phyloP scores from a whole-genome alignment of 257 asterid genomes.

The Nicotiana attenuata region DNA sequence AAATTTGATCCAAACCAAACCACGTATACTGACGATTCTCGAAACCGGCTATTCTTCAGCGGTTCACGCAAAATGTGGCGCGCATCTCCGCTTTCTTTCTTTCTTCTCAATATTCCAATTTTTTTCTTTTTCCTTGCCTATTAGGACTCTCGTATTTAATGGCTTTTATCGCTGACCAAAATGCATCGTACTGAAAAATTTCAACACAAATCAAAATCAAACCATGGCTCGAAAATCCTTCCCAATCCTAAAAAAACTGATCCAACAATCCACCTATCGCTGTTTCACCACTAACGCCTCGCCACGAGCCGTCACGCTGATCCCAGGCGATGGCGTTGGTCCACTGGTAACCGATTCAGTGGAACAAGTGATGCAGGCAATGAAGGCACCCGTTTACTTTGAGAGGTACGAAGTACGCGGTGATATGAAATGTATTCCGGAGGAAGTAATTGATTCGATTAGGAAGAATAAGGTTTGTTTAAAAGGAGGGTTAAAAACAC shows the following conservation, averaged over 20 bases:
- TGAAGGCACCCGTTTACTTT: slow-evolving; percentile 81
- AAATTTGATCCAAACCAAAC: no score
- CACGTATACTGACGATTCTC: no score
- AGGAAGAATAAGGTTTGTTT: slow-evolving; percentile 65
- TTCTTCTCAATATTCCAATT: neutral
- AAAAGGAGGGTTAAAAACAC: slow-evolving; percentile 30
- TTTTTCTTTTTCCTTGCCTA: no score
- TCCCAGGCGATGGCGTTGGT: slow-evolving; percentile 79
- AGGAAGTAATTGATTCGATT: slow-evolving; percentile 60
- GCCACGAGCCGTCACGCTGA: slow-evolving; percentile 63
- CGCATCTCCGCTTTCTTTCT: neutral
- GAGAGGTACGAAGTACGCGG: slow-evolving; percentile 67
- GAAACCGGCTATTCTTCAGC: neutral
- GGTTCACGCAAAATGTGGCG: neutral
- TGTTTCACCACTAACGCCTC: slow-evolving; percentile 36
- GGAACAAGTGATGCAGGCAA: slow-evolving; percentile 73
- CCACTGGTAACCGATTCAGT: slow-evolving; percentile 80
- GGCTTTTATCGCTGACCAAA: slow-evolving; percentile 4
- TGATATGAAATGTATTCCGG: slow-evolving; percentile 68
- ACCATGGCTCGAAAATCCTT: slow-evolving; percentile 25
- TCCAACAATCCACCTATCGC: slow-evolving; percentile 12
- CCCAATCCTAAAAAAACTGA: slow-evolving; percentile 37
- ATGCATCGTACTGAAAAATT: neutral
- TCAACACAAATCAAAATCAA: neutral
- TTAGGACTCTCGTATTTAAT: neutral